A percentile compares a stretch with the other conserved stretches of the same genome.
These are phyloP conservation scores for Nigrograna mackinnonii DNA, from an alignment of 2,329 filamentous ascomycete genomes.

Conservation along the genomic window DNA sequence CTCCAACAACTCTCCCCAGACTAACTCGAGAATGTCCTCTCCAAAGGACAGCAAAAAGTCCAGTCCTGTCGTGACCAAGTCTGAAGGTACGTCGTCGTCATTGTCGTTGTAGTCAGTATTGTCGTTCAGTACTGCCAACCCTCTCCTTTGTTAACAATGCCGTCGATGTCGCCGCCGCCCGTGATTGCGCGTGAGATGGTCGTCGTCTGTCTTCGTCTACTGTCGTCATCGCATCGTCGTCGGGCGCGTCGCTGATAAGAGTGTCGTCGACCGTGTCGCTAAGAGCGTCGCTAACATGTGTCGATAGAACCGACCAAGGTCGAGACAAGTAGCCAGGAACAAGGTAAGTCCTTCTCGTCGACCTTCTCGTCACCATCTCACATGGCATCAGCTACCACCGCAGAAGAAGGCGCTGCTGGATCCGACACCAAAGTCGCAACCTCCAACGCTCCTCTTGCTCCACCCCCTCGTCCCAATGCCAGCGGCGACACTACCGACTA, in stretches of 20 bases:
- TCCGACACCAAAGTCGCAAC: slow-evolving; percentile 36
- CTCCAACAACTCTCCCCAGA: slow-evolving; percentile 35
- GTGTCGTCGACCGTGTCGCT: neutral
- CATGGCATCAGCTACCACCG: slow-evolving; percentile 19
- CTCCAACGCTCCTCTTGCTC: slow-evolving; percentile 54
- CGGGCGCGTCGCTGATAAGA: neutral
- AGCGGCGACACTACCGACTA: slow-evolving; percentile 53
- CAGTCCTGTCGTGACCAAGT: slow-evolving; percentile 31
- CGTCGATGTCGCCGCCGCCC: neutral
- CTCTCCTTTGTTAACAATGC: neutral
- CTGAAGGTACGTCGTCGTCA: slow-evolving; percentile 36
- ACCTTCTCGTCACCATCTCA: slow-evolving; percentile 1
- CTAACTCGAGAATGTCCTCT: slow-evolving; percentile 40
- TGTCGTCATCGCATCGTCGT: slow-evolving; percentile 1
- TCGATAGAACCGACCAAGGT: slow-evolving; percentile 26
- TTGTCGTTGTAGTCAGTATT: neutral
- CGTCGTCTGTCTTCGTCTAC: neutral
- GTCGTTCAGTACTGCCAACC: slow-evolving; percentile 1
- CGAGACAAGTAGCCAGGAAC: slow-evolving; percentile 23
- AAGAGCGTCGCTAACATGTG: slow-evolving; percentile 3
- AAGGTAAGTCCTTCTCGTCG: slow-evolving; percentile 23
- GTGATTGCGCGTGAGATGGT: neutral
- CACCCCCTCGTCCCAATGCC: slow-evolving; percentile 48
- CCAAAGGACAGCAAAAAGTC: slow-evolving; percentile 41
- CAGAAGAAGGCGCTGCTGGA: slow-evolving; percentile 18